A percentile compares a stretch with the other conserved stretches of the same genome.
Conservation (phyloP, 257 asterid genomes). For the Forsythia viridissima region DNA sequence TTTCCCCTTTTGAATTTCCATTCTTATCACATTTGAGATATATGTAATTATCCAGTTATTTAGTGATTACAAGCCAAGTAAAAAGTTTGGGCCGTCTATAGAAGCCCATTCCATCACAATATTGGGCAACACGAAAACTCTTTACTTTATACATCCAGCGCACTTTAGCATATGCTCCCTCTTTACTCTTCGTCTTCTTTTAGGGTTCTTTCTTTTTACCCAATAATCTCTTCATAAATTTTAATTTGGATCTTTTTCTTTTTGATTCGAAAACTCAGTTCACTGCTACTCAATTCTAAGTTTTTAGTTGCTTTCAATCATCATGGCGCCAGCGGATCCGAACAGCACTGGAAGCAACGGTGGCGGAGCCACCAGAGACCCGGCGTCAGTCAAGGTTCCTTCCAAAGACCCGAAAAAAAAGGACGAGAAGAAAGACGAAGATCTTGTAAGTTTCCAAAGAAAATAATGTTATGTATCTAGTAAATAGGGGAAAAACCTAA, state of each 20-base stretch:
- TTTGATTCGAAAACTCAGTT: background rate
- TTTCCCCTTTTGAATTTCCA: too few relatives aligned
- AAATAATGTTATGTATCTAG: background rate
- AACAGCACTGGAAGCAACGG: slow-evolving; percentile 42
- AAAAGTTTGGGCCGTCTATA: too few relatives aligned
- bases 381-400: slow-evolving; percentile 55
- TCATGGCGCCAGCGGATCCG: slow-evolving; percentile 56
- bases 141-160: background rate
- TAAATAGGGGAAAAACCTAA: background rate
- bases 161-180: background rate
- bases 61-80: too few relatives aligned
- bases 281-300: slow-evolving; percentile 20
- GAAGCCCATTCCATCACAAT: background rate
- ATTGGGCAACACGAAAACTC: background rate
- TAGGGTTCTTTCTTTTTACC: background rate
- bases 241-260: background rate
- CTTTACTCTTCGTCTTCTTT: background rate
- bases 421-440: slow-evolving; percentile 96
- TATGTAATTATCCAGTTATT: too few relatives aligned
- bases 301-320: slow-evolving; percentile 28
- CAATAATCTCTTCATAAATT: background rate
- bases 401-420: slow-evolving; percentile 80
- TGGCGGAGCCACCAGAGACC: slow-evolving; percentile 56
- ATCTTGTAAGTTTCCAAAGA: slow-evolving; percentile 66
- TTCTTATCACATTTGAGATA: too few relatives aligned